A percentile compares a stretch with the other conserved stretches of the same genome.
phyloP scores from a whole-genome alignment of 176 grass and related monocot species.

The Metroxylon sagu region DNA sequence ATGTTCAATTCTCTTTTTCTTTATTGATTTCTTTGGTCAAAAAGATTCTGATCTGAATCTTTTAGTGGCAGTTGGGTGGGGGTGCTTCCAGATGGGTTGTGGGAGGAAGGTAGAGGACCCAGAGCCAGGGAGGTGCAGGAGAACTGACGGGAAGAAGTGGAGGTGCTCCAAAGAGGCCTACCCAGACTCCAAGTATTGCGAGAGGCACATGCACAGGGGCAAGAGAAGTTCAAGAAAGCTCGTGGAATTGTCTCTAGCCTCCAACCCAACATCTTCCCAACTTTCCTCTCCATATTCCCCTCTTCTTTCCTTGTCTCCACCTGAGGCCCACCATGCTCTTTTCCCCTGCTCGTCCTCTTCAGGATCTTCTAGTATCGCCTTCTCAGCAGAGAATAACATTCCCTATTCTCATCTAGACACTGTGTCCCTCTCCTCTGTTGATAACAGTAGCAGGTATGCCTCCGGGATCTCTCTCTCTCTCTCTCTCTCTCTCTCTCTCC shows the following conservation, averaged over 20 bases:
- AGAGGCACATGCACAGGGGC: constrained; percentile 43
- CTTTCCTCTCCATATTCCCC: constrained; percentile 5
- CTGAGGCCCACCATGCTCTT: background rate
- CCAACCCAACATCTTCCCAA: constrained; percentile 13
- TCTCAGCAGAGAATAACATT: background rate
- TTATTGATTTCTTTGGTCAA: too few species aligned
- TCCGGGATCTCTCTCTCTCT: background rate
- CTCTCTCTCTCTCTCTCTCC: background rate
- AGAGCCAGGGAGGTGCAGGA: constrained; percentile 35
- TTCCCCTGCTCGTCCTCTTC: constrained; percentile 11
- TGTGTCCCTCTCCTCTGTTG: constrained; percentile 9
- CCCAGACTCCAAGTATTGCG: constrained; percentile 37
- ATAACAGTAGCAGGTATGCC: constrained; percentile 22
- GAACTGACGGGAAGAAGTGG: constrained; percentile 47
- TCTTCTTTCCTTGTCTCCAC: constrained; percentile 3
- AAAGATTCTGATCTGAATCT: too few species aligned
- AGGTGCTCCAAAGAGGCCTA: constrained; percentile 38
- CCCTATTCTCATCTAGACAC: background rate
- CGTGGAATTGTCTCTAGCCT: constrained; percentile 43
- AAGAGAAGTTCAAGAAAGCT: constrained; percentile 53
- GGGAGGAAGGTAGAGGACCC: constrained; percentile 28
- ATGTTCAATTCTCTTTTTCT: too few species aligned
- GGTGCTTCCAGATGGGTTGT: constrained; percentile 10
- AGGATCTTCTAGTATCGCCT: background rate
- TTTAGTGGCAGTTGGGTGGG: constrained; percentile 26